phyloP scores from a whole-genome alignment of 2,329 filamentous ascomycete genomes.

The Graphiopsis chlorocephala region DNA sequence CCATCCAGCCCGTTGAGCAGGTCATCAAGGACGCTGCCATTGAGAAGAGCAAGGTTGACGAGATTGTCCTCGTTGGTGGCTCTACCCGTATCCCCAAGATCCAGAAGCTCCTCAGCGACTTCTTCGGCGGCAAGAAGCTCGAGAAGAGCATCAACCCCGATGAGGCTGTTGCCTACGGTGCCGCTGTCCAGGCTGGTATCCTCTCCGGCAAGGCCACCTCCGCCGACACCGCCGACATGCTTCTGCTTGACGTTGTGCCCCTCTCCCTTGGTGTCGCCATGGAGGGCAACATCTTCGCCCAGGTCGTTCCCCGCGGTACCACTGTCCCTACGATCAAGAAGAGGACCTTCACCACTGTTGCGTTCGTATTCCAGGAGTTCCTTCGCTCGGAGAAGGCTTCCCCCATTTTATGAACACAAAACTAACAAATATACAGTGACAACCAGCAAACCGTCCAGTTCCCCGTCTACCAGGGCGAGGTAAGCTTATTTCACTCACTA shows the following conservation, averaged over 20 bases:
- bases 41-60: slow-evolving; percentile 88
- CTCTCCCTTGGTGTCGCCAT: slow-evolving; percentile 98
- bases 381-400: neutral
- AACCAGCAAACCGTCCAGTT: slow-evolving; percentile 82
- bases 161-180: slow-evolving; percentile 98
- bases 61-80: slow-evolving; percentile 98
- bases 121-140: slow-evolving; percentile 99
- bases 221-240: slow-evolving; percentile 88
- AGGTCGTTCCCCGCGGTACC: slow-evolving; percentile 68
- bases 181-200: slow-evolving; percentile 97
- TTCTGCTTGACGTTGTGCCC: slow-evolving; percentile 93
- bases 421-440: slow-evolving; percentile 26
- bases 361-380: too few species aligned
- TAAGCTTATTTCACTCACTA: too few species aligned
- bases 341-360: slow-evolving; percentile 80
- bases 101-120: slow-evolving; percentile 96
- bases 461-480: slow-evolving; percentile 84
- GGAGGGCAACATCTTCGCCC: slow-evolving; percentile 99
- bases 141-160: slow-evolving; percentile 99
- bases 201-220: slow-evolving; percentile 97
- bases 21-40: slow-evolving; percentile 89
- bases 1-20: slow-evolving; percentile 91
- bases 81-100: slow-evolving; percentile 98
- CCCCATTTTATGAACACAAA: neutral
- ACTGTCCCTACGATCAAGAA: slow-evolving; percentile 31